phyloP scores from a whole-genome alignment of 768 basidiomycete species.

The Glaciozyma martinii region DNA sequence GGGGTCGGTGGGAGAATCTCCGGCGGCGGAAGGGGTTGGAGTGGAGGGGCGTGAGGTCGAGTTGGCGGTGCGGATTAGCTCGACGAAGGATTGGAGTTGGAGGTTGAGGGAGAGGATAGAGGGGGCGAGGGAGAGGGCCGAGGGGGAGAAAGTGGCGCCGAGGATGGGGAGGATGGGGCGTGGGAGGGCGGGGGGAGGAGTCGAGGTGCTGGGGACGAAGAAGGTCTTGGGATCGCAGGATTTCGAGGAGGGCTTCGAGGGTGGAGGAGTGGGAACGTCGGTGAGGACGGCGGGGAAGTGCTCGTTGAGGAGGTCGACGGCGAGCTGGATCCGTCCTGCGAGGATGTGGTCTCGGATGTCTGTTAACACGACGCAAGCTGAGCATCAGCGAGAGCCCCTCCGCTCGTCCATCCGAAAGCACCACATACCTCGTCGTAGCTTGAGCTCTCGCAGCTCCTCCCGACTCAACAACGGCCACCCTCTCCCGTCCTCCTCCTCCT shows the following conservation, averaged over 20 bases:
- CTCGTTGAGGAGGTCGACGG: slow-evolving; percentile 55
- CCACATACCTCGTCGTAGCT: slow-evolving; percentile 10
- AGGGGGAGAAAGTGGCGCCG: slow-evolving; percentile 17
- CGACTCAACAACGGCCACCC: not conserved
- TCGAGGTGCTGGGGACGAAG: not conserved
- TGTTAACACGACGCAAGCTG: slow-evolving; percentile 40
- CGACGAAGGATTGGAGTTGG: slow-evolving; percentile 76
- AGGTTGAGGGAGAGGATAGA: slow-evolving; percentile 71
- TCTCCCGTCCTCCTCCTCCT: not conserved
- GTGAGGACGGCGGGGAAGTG: slow-evolving; percentile 68
- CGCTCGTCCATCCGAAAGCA: not conserved
- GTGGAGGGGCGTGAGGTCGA: slow-evolving; percentile 28
- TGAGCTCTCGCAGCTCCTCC: slow-evolving; percentile 2
- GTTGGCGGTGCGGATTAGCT: slow-evolving; percentile 66
- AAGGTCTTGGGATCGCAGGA: not conserved
- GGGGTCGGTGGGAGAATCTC: not conserved
- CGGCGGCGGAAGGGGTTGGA: not conserved
- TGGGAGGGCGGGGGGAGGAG: not conserved
- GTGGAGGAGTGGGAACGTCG: not conserved
- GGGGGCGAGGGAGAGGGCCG: slow-evolving; percentile 55
- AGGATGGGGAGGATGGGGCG: not conserved
- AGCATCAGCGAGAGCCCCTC: not conserved
- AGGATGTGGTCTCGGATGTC: slow-evolving; percentile 64
- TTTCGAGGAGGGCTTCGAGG: not conserved
- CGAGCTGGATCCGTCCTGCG: slow-evolving; percentile 64